Percentiles rank a stretch among this genome's conserved stretches.
phyloP scores from a whole-genome alignment of 208 protist species.

The Angomonas desouzai region DNA sequence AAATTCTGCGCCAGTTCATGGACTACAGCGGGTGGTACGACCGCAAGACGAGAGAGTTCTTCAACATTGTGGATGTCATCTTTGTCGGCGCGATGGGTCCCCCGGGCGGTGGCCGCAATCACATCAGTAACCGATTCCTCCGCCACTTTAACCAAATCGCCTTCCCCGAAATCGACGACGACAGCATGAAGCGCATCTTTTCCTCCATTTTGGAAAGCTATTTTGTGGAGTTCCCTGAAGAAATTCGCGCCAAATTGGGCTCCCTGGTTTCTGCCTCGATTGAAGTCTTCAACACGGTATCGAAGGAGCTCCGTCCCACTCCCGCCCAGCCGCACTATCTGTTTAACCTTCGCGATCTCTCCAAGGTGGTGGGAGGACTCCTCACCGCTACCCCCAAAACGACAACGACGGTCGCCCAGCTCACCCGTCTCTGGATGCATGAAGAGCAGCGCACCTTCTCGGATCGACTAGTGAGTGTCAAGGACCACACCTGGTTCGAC shows the following conservation, averaged over 20 bases:
- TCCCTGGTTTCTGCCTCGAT: constrained; percentile 93
- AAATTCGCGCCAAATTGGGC: constrained; percentile 63
- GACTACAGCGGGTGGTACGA: constrained; percentile 98
- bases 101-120: constrained; percentile 95
- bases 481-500: constrained; percentile 93
- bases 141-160: constrained; percentile 98
- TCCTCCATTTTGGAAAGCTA: constrained; percentile 93
- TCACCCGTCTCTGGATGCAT: constrained; percentile 95
- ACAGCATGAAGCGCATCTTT: constrained; percentile 96
- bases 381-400: constrained; percentile 76
- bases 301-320: constrained; percentile 94
- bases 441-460: constrained; percentile 94
- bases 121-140: constrained; percentile 95
- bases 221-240: constrained; percentile 84
- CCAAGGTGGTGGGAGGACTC: constrained; percentile 97
- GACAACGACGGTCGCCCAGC: constrained; percentile 33
- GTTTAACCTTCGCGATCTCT: constrained; percentile 98
- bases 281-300: constrained; percentile 93
- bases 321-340: constrained; percentile 98
- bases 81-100: constrained; percentile 96
- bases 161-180: constrained; percentile 95
- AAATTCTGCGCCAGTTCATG: constrained; percentile 98
- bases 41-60: constrained; percentile 91
- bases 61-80: constrained; percentile 94
- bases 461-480: constrained; percentile 92